Percentiles rank a stretch among this genome's conserved stretches.
phyloP scores from a whole-genome alignment of 1,284 basidiomycete genomes.

The Cryptococcus sp. region DNA sequence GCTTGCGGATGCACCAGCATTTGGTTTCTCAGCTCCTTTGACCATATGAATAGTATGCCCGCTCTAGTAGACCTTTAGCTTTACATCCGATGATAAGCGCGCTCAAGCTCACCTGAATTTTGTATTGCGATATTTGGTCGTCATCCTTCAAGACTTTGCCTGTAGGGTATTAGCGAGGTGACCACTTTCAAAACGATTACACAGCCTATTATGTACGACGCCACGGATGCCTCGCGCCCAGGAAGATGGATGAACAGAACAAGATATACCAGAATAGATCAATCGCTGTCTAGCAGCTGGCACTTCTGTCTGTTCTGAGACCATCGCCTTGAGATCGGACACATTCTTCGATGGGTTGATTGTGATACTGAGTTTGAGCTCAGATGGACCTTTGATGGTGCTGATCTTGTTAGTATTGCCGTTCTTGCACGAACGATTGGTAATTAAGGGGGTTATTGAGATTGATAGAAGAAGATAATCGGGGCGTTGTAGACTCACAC shows the following conservation, averaged over 20 bases:
- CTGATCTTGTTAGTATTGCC: conserved; percentile 11
- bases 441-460: no score
- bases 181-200: neutral
- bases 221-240: neutral
- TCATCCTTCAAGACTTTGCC: conserved; percentile 64
- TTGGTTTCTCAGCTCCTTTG: conserved; percentile 67
- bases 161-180: conserved; percentile 6
- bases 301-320: conserved; percentile 77
- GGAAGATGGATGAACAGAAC: neutral
- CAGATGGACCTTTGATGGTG: conserved; percentile 64
- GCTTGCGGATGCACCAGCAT: conserved; percentile 28
- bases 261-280: conserved; percentile 70
- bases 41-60: conserved; percentile 90
- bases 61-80: conserved; percentile 15
- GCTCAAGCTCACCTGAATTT: conserved; percentile 59
- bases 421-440: no score
- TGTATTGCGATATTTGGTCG: conserved; percentile 73
- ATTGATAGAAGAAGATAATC: no score
- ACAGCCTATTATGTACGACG: neutral
- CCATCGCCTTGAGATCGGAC: conserved; percentile 75
- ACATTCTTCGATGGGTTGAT: conserved; percentile 68
- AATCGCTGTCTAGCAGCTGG: conserved; percentile 75
- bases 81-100: neutral
- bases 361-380: conserved; percentile 80
- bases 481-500: neutral